Evolutionary conservation across 2,329 filamentous ascomycete species (phyloP).

Genomic region (Beauveria sp.): DNA sequence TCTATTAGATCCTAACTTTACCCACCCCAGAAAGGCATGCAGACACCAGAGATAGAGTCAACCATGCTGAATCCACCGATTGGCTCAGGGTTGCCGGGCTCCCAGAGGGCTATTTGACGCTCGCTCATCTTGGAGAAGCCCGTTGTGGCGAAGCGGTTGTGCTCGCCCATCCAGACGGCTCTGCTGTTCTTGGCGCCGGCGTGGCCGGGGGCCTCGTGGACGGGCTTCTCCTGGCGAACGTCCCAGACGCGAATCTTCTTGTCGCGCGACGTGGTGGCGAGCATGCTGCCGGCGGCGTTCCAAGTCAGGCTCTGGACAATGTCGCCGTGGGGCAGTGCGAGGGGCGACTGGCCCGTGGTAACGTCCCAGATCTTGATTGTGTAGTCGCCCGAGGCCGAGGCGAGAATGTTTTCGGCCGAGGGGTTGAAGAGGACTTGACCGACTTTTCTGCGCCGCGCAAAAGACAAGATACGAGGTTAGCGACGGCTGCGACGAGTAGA

Average conservation of each 20-base stretch:
- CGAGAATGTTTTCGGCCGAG: constrained; percentile 88
- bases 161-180: constrained; percentile 93
- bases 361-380: constrained; percentile 96
- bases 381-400: constrained; percentile 90
- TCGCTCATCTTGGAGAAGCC: constrained; percentile 99
- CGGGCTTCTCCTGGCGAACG: constrained; percentile 82
- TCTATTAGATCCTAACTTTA: constrained; percentile 23
- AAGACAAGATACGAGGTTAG: constrained; percentile 2
- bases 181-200: constrained; percentile 95
- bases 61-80: constrained; percentile 85
- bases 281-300: constrained; percentile 79
- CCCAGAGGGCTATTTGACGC: constrained; percentile 91
- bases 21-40: constrained; percentile 93
- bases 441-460: constrained; percentile 63
- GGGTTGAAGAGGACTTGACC: constrained; percentile 98
- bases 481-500: constrained; percentile 14
- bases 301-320: constrained; percentile 94
- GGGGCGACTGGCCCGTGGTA: constrained; percentile 63
- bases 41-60: constrained; percentile 94
- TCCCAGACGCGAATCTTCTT: constrained; percentile 99
- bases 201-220: constrained; percentile 79
- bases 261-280: constrained; percentile 92
- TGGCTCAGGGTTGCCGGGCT: constrained; percentile 76
- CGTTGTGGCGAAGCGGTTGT: constrained; percentile 90
- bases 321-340: constrained; percentile 78